Evolutionary conservation across 2,329 filamentous ascomycete species (phyloP), one percentile per base, ranked within the genome.

Genomic region (Cercospora berteroae): DNA sequence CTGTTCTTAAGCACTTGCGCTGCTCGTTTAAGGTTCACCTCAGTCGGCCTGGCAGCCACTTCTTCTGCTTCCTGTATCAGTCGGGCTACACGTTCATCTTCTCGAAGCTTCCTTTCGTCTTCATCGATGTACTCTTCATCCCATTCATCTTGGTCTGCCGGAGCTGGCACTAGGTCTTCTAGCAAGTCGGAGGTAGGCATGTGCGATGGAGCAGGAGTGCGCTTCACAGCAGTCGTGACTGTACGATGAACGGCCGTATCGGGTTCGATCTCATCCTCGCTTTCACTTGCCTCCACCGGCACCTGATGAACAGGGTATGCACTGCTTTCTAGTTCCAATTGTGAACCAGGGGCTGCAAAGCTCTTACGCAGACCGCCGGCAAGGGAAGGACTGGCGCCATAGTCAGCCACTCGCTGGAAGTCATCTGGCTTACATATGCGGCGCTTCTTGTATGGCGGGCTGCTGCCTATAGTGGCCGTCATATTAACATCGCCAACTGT

Each of bases 401-500:
- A 85, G 73, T 83, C 79, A 20, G 83, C 81, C 70, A 83, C 83
- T 55, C 74, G 71, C 31, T 76, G 76, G 1, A 76, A 75, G 31
- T 73, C 73, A 57, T 78, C 79, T 9, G 80, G 80, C 10, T 77
- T 78, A 57, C 82, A 79, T 18, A 82, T 81, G 50, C 79, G 78
- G 57, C 80, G 79, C 65, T 77, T 80, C 69, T 87, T 86, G 4
- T 82, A 75, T 60, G 85, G 82, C 42, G 75, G 73, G 66, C 69
- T 73, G 60, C 83, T 85, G 1, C 90, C 89, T 71, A 93, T 84
- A 18, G 76, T 70, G 33, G 88, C 84, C 20, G 88, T 89, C 0
- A 87, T 89, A 0, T 89, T 92, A 56, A 84, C 85, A 69, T 89
- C 84, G 1, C 90, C 91, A 63, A 94, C 87, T 0, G 90, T 93